Evolutionary conservation across 2,329 filamentous ascomycete species (phyloP).

Genomic region (Harringtonia aguacate): DNA sequence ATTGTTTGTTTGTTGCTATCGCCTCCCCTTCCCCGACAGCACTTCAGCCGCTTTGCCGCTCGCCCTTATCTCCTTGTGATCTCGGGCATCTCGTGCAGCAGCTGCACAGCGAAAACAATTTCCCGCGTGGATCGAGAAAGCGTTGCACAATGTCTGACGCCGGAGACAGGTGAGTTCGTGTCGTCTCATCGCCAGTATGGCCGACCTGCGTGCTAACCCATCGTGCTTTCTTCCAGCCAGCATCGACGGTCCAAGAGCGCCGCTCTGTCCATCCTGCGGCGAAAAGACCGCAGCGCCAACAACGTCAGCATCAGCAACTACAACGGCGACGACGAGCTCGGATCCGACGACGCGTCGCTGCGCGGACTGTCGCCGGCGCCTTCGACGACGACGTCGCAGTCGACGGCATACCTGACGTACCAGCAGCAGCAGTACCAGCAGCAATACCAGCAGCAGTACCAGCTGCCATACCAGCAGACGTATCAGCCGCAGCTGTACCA

Average conservation of each 20-base stretch:
- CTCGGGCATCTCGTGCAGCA: no score
- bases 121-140: no score
- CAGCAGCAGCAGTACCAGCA: no score
- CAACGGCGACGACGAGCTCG: constrained; percentile 29
- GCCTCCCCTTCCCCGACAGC: background rate
- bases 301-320: constrained; percentile 29
- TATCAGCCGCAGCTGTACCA: no score
- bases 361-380: constrained; percentile 14
- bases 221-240: constrained; percentile 3
- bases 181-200: background rate
- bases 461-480: no score
- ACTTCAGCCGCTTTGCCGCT: no score
- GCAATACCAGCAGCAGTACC: no score
- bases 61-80: no score
- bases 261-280: constrained; percentile 42
- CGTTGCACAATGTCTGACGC: constrained; percentile 18
- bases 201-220: background rate
- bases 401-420: constrained; percentile 10
- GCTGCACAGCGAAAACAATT: no score
- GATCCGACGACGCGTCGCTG: constrained; percentile 34
- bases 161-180: constrained; percentile 16
- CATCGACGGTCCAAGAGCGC: constrained; percentile 46
- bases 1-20: background rate
- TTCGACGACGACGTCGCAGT: constrained; percentile 13
- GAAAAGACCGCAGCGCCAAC: constrained; percentile 31